A percentile compares a stretch with the other conserved stretches of the same genome.
These are phyloP conservation scores for Quercus tomentella DNA, from an alignment of 331 rosid species.

Conservation along the genomic window DNA sequence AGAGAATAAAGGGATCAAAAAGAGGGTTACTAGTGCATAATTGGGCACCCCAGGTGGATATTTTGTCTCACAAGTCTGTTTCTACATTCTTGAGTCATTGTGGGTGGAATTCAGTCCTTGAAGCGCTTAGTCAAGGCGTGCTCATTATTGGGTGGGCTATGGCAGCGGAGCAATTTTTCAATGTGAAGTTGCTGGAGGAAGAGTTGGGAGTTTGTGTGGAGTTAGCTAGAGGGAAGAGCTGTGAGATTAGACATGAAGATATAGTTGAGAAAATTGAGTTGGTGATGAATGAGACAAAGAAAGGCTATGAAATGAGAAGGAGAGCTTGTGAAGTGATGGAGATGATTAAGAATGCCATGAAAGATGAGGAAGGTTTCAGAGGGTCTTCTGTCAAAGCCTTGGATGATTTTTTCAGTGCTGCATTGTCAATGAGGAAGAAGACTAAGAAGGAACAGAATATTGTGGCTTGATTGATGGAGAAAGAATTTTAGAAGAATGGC, in stretches of 20 bases:
- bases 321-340: conserved; percentile 30
- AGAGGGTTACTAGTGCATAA: conserved; percentile 43
- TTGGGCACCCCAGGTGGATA: conserved; percentile 82
- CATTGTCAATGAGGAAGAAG: not conserved
- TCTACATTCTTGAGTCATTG: conserved; percentile 64
- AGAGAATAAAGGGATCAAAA: conserved; percentile 7
- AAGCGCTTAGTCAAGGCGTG: conserved; percentile 55
- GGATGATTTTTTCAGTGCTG: conserved; percentile 40
- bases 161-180: conserved; percentile 78
- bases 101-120: conserved; percentile 81
- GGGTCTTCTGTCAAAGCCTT: conserved; percentile 54
- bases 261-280: conserved; percentile 30
- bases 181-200: conserved; percentile 43
- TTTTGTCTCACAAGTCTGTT: conserved; percentile 42
- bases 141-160: conserved; percentile 70
- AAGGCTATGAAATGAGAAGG: conserved; percentile 46
- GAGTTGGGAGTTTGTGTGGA: conserved; percentile 65
- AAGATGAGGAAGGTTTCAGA: conserved; percentile 21
- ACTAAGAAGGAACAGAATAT: not conserved
- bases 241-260: conserved; percentile 39
- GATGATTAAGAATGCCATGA: conserved; percentile 25
- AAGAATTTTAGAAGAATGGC: not conserved
- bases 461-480: not conserved
- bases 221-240: conserved; percentile 62
- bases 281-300: conserved; percentile 33